A percentile compares a stretch with the other conserved stretches of the same genome.
Evolutionary conservation across 805 yeast species (phyloP).

Genomic region (Scheffersomyces spartinae): DNA sequence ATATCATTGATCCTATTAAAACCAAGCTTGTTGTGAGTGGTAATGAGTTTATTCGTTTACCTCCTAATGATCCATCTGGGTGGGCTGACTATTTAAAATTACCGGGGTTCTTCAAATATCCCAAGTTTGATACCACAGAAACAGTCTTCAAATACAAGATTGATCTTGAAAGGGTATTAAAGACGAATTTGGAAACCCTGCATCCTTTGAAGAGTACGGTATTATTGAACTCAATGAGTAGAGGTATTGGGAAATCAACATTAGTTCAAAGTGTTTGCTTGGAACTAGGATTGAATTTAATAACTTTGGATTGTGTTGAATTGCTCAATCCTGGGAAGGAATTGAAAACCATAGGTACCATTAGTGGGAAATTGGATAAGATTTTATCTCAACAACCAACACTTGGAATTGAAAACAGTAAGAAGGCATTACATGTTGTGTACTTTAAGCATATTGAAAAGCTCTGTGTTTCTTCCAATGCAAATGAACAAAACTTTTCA

Average conservation of each 20-base stretch:
- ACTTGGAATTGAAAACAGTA: too few species aligned
- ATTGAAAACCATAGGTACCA: constrained; percentile 63
- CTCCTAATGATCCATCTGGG: constrained; percentile 20
- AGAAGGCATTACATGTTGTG: constrained; percentile 29
- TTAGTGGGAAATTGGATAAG: constrained; percentile 68
- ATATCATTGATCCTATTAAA: constrained; percentile 50
- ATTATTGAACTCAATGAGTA: constrained; percentile 51
- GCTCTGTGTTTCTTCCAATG: constrained; percentile 55
- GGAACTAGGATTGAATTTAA: constrained; percentile 52
- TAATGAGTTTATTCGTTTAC: constrained; percentile 27
- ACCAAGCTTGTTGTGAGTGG: constrained; percentile 69
- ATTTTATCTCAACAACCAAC: too few species aligned
- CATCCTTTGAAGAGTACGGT: constrained; percentile 47
- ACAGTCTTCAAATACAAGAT: constrained; percentile 36
- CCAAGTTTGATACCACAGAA: constrained; percentile 8
- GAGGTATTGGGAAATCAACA: constrained; percentile 74
- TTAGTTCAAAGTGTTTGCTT: constrained; percentile 43
- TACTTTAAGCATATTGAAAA: constrained; percentile 66
- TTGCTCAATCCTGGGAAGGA: constrained; percentile 60
- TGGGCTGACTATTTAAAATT: constrained; percentile 40
- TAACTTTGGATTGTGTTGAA: constrained; percentile 62
- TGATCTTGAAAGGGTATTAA: constrained; percentile 41
- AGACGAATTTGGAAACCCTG: constrained; percentile 32
- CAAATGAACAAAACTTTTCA: constrained; percentile 34
- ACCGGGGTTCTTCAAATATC: constrained; percentile 28